phyloP scores from a whole-genome alignment of 306 rosid species.

The Acacia confusa region DNA sequence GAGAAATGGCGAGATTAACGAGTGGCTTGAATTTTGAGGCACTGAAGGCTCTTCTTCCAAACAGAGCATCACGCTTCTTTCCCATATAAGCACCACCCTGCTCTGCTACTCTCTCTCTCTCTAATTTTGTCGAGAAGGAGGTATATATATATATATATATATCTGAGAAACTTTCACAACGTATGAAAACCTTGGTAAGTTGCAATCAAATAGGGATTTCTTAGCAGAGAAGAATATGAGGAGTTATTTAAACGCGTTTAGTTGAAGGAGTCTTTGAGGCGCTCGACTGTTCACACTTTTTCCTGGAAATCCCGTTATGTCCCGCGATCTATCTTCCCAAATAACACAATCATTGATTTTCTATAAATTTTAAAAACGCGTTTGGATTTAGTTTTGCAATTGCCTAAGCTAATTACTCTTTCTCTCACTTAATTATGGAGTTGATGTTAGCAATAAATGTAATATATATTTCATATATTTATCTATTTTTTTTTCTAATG shows the following conservation, averaged over 20 bases:
- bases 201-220: background rate
- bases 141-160: too few relatives aligned
- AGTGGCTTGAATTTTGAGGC: conserved; percentile 58
- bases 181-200: background rate
- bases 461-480: too few relatives aligned
- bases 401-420: background rate
- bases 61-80: conserved; percentile 64
- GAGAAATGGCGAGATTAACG: conserved; percentile 65
- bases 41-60: conserved; percentile 59
- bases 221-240: background rate
- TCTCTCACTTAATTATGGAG: too few relatives aligned
- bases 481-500: too few relatives aligned
- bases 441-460: too few relatives aligned
- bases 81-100: conserved; percentile 49
- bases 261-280: background rate
- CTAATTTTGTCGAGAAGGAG: background rate
- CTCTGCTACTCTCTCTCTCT: background rate
- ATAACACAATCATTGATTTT: background rate
- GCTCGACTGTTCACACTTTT: background rate
- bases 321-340: background rate
- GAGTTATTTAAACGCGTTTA: conserved; percentile 6
- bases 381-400: background rate
- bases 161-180: background rate
- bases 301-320: background rate
- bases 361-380: background rate